Evolutionary conservation across 345 rosid species (phyloP), one percentile per base, ranked within the genome.

Genomic region (Triadica sebifera): DNA sequence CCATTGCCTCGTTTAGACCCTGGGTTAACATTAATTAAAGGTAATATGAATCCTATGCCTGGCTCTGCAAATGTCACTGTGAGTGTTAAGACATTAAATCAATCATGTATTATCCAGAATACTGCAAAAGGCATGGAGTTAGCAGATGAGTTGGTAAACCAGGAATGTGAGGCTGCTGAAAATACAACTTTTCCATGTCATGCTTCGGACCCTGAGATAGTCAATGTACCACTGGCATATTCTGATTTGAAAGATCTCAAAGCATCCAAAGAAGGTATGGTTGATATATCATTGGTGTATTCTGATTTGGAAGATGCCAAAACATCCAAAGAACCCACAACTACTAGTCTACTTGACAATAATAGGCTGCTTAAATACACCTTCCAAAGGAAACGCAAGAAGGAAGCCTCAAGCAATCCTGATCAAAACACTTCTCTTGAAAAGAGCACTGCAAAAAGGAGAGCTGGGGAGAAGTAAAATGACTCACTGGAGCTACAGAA

Each of bases 341-440:
- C 83, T 77, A 75, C 75, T 12, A 67, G 66, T 69, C 79, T 76
- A 72, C 65, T 80, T 4, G 81, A 79, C 56, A 73, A 43, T 19
- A 74, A 77, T 70, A 73, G 81, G 63, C 60, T 79, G 55, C 73
- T 88, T 22, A 90, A 77, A 81, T 90, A 85, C 84, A 89, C 89
- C 69, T 90, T 84, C 83, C 86, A 85, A 60, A 87, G 91, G 77
- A 90, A 86, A 80, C 87, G 91, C 67, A 90, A 88, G 84, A 87
- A 82, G 77, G 89, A 83, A 65, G 71, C 79, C 20, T 50, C 79
- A 34, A 75, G 65, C 61, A 50, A 71, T 56, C 60, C 63, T 37
- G 67, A 81, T 17, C 81, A 74, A 37, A 75, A 59, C 59, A 50
- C 55, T 41, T 73, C 76, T 73, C 81, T 75, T 75, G 73, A 67